A percentile compares a stretch with the other conserved stretches of the same genome.
Conservation (phyloP, 1,284 basidiomycete genomes). For the Agaricales sp. region DNA sequence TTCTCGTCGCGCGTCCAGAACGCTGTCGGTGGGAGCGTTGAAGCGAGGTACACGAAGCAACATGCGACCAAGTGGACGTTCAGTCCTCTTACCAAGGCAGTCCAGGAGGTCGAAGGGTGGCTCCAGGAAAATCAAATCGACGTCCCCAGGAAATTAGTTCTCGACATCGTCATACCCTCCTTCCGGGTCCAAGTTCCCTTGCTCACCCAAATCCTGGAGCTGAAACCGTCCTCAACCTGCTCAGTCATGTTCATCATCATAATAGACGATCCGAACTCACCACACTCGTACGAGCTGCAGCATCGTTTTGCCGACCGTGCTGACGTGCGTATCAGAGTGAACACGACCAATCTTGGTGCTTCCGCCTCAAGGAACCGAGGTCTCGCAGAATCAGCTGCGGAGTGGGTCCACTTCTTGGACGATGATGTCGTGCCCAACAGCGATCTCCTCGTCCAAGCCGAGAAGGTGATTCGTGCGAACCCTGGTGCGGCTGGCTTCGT, state of each 20-base stretch:
- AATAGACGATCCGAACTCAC: conserved; percentile 40
- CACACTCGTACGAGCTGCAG: conserved; percentile 22
- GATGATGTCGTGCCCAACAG: conserved; percentile 38
- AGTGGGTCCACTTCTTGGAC: conserved; percentile 44
- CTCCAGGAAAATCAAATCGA: conserved; percentile 17
- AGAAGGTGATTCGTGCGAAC: conserved; percentile 33
- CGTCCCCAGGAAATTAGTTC: conserved; percentile 27
- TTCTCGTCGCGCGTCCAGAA: conserved; percentile 31
- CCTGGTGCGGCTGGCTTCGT: conserved; percentile 44
- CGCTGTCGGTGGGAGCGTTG: conserved; percentile 31
- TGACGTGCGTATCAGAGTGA: conserved; percentile 38
- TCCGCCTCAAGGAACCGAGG: conserved; percentile 40
- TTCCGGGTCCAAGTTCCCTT: conserved; percentile 39
- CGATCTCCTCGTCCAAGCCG: conserved; percentile 34
- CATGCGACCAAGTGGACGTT: conserved; percentile 39
- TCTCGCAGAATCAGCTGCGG: conserved; percentile 33
- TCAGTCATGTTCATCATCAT: conserved; percentile 47
- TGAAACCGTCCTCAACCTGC: conserved; percentile 30
- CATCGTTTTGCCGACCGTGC: conserved; percentile 25
- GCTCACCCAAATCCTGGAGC: conserved; percentile 32
- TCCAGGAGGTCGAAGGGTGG: conserved; percentile 26
- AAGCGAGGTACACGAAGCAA: conserved; percentile 37
- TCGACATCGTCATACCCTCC: conserved; percentile 47
- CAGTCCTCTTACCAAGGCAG: conserved; percentile 30
- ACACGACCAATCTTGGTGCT: conserved; percentile 32